A percentile compares a stretch with the other conserved stretches of the same genome.
Conservation (phyloP, 139 green algal genomes). For the Marvania coccoides region DNA sequence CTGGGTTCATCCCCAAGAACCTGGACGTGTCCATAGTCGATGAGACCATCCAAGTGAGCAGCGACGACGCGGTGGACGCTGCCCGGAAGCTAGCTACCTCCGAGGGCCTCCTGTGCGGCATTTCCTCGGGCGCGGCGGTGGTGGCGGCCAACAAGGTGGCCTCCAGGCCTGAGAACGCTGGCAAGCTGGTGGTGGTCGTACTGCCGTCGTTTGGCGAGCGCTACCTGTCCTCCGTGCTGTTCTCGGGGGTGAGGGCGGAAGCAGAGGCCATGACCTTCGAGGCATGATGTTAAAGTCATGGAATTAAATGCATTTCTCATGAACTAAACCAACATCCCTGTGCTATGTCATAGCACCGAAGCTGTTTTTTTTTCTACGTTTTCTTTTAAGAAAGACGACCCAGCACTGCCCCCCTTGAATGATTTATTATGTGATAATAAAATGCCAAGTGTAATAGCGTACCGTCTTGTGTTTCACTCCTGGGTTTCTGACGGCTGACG, state of each 20-base stretch:
- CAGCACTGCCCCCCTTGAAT: too few relatives aligned
- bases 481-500: too few relatives aligned
- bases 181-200: conserved; percentile 75
- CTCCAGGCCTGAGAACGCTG: conserved; percentile 72
- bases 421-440: too few relatives aligned
- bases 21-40: conserved; percentile 75
- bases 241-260: conserved; percentile 72
- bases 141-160: conserved; percentile 64
- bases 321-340: not conserved
- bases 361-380: too few relatives aligned
- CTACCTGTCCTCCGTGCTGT: conserved; percentile 86
- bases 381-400: too few relatives aligned
- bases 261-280: conserved; percentile 77
- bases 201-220: conserved; percentile 85
- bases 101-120: conserved; percentile 74
- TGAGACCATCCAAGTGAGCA: conserved; percentile 74
- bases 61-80: conserved; percentile 81
- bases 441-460: too few relatives aligned
- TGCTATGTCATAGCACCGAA: too few relatives aligned
- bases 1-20: conserved; percentile 91
- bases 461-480: too few relatives aligned
- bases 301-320: not conserved
- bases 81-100: conserved; percentile 72
- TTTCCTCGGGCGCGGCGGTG: conserved; percentile 56
- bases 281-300: too few relatives aligned